These are phyloP conservation scores for Pseudozyma thailandica DNA, from an alignment of 1,284 basidiomycete genomes.

Conservation along the genomic window DNA sequence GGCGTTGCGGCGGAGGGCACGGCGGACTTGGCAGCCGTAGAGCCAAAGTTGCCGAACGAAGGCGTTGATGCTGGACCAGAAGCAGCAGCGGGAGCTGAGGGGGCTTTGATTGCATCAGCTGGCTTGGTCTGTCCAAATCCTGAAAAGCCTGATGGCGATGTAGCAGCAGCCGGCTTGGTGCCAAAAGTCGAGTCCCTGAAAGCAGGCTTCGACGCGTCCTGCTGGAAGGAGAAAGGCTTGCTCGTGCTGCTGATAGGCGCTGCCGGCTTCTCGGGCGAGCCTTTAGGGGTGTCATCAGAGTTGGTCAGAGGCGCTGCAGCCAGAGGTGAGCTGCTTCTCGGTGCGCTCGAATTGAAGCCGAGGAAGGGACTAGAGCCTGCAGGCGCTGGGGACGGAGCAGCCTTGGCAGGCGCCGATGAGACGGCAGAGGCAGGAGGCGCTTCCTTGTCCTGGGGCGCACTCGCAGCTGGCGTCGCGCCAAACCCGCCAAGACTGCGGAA, in stretches of 20 bases:
- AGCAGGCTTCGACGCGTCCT: constrained; percentile 16
- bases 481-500: constrained; percentile 23
- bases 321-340: constrained; percentile 53
- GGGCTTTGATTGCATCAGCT: constrained; percentile 3
- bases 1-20: constrained; percentile 7
- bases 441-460: constrained; percentile 16
- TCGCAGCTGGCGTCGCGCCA: constrained; percentile 6
- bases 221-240: constrained; percentile 32
- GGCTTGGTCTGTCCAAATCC: constrained; percentile 19
- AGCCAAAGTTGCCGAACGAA: constrained; percentile 10
- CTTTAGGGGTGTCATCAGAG: constrained; percentile 30
- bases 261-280: constrained; percentile 31
- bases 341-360: constrained; percentile 48
- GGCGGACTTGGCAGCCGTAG: constrained; percentile 11
- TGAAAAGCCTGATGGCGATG: constrained; percentile 12
- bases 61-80: constrained; percentile 5
- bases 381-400: constrained; percentile 1
- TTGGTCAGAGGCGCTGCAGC: constrained; percentile 47
- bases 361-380: constrained; percentile 23
- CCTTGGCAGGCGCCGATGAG: constrained; percentile 15
- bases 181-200: constrained; percentile 12
- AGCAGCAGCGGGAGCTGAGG: constrained; percentile 3
- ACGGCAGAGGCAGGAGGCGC: neutral
- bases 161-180: constrained; percentile 11
- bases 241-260: constrained; percentile 10